Evolutionary conservation across 306 rosid genomes (phyloP).

Genomic region (Cucurbita pepo): DNA sequence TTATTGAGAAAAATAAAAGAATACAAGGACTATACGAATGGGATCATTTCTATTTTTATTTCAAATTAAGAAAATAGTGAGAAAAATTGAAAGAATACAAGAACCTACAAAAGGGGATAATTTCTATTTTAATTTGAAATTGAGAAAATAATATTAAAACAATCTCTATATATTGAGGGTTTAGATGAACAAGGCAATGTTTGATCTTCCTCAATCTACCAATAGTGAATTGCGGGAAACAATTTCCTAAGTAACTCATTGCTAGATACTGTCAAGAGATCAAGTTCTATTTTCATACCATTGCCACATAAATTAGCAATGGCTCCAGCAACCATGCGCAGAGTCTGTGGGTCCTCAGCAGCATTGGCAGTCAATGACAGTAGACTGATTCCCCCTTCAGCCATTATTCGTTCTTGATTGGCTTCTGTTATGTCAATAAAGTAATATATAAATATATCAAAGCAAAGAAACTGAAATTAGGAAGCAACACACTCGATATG

Average conservation of each 20-base stretch:
- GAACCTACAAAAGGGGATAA: background rate
- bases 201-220: background rate
- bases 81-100: too few species aligned
- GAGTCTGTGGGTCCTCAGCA: slow-evolving; percentile 97
- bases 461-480: slow-evolving; percentile 1
- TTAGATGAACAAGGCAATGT: background rate
- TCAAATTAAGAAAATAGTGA: background rate
- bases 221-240: background rate
- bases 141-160: background rate
- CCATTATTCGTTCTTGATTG: slow-evolving; percentile 89
- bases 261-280: background rate
- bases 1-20: too few species aligned
- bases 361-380: slow-evolving; percentile 82
- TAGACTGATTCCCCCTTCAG: slow-evolving; percentile 87
- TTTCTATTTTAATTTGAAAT: background rate
- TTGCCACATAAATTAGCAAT: slow-evolving; percentile 93
- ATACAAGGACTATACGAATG: background rate
- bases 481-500: background rate
- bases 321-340: slow-evolving; percentile 98
- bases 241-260: background rate
- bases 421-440: slow-evolving; percentile 49
- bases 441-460: slow-evolving; percentile 14
- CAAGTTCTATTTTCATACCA: slow-evolving; percentile 32
- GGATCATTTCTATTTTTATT: background rate
- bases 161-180: background rate